phyloP scores from a whole-genome alignment of 2,329 filamentous ascomycete species.

The Aspergillus pseudoglaucus region DNA sequence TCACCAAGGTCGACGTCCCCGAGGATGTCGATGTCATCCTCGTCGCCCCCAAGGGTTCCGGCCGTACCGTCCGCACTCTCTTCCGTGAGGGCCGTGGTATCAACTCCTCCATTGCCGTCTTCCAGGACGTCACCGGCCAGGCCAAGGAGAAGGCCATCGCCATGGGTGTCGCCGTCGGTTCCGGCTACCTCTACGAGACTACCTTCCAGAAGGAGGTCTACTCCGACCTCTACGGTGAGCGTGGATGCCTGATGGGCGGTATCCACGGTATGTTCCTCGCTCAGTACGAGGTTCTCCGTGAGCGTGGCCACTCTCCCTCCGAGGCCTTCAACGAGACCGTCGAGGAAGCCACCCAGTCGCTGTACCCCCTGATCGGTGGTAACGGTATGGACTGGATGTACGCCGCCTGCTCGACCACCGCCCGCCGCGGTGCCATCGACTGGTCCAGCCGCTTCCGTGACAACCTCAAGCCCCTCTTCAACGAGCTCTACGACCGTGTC shows the following conservation, averaged over 20 bases:
- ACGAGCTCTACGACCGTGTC: constrained; percentile 91
- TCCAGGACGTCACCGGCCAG: constrained; percentile 95
- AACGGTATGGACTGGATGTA: constrained; percentile 99
- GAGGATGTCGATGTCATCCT: constrained; percentile 97
- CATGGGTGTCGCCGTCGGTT: constrained; percentile 92
- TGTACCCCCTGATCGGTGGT: constrained; percentile 95
- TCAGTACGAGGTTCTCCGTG: constrained; percentile 99
- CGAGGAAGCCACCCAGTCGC: constrained; percentile 95
- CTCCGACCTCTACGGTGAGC: constrained; percentile 99
- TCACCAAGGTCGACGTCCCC: constrained; percentile 97
- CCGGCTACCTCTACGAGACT: constrained; percentile 99
- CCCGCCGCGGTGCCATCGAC: constrained; percentile 96
- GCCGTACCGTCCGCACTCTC: constrained; percentile 94
- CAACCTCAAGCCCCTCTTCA: constrained; percentile 97
- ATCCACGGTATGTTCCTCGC: constrained; percentile 99
- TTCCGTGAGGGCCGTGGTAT: constrained; percentile 99
- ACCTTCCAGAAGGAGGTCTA: constrained; percentile 99
- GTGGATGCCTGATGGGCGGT: constrained; percentile 98
- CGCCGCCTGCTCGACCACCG: constrained; percentile 97
- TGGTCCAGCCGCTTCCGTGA: constrained; percentile 98
- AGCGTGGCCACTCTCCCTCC: constrained; percentile 93
- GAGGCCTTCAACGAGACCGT: constrained; percentile 99
- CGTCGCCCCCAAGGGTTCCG: constrained; percentile 97
- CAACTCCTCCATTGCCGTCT: constrained; percentile 98
- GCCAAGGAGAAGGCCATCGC: constrained; percentile 97